Base-by-base conservation (phyloP, 139 green algal genomes). In the Coccomyxa sp. region DNA sequence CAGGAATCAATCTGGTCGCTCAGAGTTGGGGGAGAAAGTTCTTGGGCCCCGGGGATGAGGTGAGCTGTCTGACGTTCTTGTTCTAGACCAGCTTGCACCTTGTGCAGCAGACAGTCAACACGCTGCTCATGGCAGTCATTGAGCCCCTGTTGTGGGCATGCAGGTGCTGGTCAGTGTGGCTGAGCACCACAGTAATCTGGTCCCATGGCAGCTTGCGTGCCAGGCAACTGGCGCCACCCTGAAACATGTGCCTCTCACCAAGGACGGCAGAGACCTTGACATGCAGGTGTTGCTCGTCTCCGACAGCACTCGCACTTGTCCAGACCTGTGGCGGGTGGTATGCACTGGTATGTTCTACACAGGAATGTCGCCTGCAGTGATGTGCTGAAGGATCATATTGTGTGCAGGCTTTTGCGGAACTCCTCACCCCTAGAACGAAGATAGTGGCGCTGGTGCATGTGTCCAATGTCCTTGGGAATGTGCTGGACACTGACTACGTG, bases 171-270 rank as follows among this genome's bases (percentile, higher is more conserved):
- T 95, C 31, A 95, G 89, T 9, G 95, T 98, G 7, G 93, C 94
- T 55, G 97, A 99, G 91, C 95, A 99, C 84, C 97, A 99, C 89
- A 94, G 86, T 90, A 99, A 99, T 84, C 76, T 99, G 39, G 96
- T 99, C 39, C 97, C 96, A 8, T 99, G 97, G 97, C 97, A 99
- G 89, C 69, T 99, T 55, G 74, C 98, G 71, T 90, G 90, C 24
- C 64, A 93, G 79, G 84, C 84, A 14, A 98, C 90, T 31, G 95
- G 96, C n/a, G 90, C 89, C 12, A 82, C 92, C 44, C 78, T 98
- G 41, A 88, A 86, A 64, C 86, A 91, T 80, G 90, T 93, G 31
- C 70, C 73, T 5, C 85, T 95, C 14, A 93, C 89, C 7, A 36
- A 80, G 36, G 82, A 90, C 55, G 86, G 50, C 22, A 82, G 91